Evolutionary conservation across 2,329 filamentous ascomycete species (phyloP).

Genomic region (Fusarium brevicatenulatum): DNA sequence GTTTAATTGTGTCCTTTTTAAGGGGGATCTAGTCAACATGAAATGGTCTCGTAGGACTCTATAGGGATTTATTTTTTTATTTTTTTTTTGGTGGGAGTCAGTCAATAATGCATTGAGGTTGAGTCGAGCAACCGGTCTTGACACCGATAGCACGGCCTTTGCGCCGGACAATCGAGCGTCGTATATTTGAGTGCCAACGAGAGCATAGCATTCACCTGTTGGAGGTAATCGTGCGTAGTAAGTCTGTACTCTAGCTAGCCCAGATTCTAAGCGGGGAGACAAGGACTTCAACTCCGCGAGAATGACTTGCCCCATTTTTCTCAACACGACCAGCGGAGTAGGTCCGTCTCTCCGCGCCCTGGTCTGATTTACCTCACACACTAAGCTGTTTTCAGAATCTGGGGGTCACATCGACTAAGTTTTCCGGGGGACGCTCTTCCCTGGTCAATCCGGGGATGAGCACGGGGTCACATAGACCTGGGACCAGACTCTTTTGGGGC

Average conservation of each 20-base stretch:
- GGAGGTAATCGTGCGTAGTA: no score
- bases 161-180: not conserved
- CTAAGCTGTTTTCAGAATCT: not conserved
- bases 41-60: no score
- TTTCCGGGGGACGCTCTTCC: not conserved
- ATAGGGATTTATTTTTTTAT: no score
- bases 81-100: no score
- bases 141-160: not conserved
- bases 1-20: no score
- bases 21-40: no score
- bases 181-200: not conserved
- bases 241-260: not conserved
- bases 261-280: not conserved
- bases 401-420: not conserved
- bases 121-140: not conserved
- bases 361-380: not conserved
- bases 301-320: no score
- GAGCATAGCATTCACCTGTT: not conserved
- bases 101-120: no score
- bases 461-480: not conserved
- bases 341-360: not conserved
- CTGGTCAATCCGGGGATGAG: not conserved
- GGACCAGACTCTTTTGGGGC: not conserved
- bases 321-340: not conserved
- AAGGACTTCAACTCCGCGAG: not conserved